phyloP scores from a whole-genome alignment of 139 green algal genomes.

The Chlorella sp. region DNA sequence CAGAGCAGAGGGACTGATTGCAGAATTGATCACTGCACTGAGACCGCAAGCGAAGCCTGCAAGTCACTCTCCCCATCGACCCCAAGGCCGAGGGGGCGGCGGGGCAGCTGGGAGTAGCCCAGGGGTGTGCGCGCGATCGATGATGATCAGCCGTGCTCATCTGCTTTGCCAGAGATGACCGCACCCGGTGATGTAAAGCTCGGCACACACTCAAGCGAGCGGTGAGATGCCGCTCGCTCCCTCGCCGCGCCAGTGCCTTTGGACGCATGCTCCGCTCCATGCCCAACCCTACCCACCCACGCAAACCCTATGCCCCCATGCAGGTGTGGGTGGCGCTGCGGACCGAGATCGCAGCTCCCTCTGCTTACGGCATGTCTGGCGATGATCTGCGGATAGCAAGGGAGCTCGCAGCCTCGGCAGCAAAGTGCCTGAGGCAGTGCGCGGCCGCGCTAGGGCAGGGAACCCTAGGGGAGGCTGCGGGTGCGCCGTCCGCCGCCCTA shows the following conservation, averaged over 20 bases:
- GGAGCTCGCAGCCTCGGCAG: not conserved
- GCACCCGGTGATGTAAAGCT: not conserved
- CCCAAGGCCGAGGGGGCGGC: not conserved
- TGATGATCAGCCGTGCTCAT: not conserved
- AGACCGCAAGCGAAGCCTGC: too few relatives aligned
- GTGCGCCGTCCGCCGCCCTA: not conserved
- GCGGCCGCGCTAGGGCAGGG: not conserved
- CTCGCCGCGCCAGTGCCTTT: not conserved
- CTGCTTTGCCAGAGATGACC: not conserved
- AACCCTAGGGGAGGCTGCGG: not conserved
- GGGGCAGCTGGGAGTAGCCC: not conserved
- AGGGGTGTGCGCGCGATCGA: not conserved
- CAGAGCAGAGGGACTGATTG: too few relatives aligned
- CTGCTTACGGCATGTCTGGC: not conserved
- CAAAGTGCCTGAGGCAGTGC: not conserved
- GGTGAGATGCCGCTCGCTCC: not conserved
- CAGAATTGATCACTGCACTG: too few relatives aligned
- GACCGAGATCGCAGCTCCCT: conserved; percentile 1
- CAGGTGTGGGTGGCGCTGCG: conserved; percentile 12
- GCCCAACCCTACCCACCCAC: not conserved
- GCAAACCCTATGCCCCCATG: not conserved
- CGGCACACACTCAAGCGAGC: not conserved
- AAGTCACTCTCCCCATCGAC: too few relatives aligned
- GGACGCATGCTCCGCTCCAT: not conserved
- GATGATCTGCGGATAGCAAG: not conserved